phyloP scores from a whole-genome alignment of 495 filamentous ascomycete genomes.

The Patellaria atrata region DNA sequence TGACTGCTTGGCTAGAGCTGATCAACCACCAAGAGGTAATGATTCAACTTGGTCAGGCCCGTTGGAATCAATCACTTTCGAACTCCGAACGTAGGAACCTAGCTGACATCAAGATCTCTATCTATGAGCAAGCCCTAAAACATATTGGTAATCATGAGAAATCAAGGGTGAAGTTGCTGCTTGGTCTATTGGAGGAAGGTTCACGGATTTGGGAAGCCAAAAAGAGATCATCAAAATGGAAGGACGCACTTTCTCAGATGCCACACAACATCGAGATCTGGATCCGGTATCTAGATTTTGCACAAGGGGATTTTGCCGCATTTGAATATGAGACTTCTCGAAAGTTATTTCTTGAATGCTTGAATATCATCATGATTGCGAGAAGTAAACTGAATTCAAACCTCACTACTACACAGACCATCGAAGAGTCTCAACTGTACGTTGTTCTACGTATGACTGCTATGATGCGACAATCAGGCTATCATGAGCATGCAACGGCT shows the following conservation, averaged over 20 bases:
- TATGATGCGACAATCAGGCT: conserved; percentile 68
- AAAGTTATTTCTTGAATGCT: conserved; percentile 38
- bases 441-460: conserved; percentile 58
- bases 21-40: conserved; percentile 60
- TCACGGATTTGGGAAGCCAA: conserved; percentile 54
- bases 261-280: conserved; percentile 49
- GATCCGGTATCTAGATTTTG: conserved; percentile 60
- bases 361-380: conserved; percentile 33
- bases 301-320: conserved; percentile 48
- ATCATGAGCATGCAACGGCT: conserved; percentile 58
- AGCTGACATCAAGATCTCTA: conserved; percentile 62
- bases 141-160: conserved; percentile 30
- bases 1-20: conserved; percentile 59
- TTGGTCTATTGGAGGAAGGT: conserved; percentile 59
- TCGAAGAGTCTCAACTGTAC: conserved; percentile 46
- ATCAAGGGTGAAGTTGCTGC: conserved; percentile 41
- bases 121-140: conserved; percentile 66
- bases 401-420: conserved; percentile 7
- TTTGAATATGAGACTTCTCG: conserved; percentile 58
- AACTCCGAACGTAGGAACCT: conserved; percentile 49
- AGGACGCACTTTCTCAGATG: conserved; percentile 41
- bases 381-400: conserved; percentile 14
- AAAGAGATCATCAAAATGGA: conserved; percentile 50
- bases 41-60: conserved; percentile 30
- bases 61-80: conserved; percentile 29